A percentile compares a stretch with the other conserved stretches of the same genome.
Evolutionary conservation across 495 filamentous ascomycete genomes (phyloP).

Genomic region (Penicillium egyptiacum): DNA sequence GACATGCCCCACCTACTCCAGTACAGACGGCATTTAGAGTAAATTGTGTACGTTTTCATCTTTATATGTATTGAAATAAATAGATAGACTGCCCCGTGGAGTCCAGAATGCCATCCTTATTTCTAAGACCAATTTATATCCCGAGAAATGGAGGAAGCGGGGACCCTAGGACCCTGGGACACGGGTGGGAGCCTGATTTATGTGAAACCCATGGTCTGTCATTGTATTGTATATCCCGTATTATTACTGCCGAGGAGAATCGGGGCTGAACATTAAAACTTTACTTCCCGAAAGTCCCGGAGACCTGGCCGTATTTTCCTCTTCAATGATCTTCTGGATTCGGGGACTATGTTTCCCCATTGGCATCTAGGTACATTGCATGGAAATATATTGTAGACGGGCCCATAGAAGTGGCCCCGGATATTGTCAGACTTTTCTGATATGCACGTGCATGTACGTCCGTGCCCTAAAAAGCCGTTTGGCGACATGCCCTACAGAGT

Average conservation of each 20-base stretch:
- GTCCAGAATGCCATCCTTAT: background rate
- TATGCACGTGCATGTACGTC: background rate
- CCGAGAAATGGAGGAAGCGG: background rate
- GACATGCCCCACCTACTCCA: background rate
- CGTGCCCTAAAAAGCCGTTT: background rate
- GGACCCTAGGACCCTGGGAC: background rate
- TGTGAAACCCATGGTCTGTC: background rate
- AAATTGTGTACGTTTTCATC: background rate
- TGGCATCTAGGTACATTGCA: background rate
- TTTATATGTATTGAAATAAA: background rate
- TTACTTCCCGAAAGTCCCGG: background rate
- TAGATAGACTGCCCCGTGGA: background rate
- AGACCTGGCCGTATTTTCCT: background rate
- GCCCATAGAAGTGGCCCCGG: background rate
- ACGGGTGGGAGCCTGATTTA: background rate
- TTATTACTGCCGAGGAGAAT: constrained; percentile 1
- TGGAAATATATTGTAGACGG: background rate
- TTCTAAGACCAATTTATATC: background rate
- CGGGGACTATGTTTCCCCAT: background rate
- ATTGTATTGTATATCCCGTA: background rate
- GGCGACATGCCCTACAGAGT: background rate
- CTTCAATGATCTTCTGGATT: background rate
- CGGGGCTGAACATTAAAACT: background rate
- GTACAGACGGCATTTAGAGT: background rate
- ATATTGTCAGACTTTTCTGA: background rate